Percentiles rank a stretch among this genome's conserved stretches.
These are phyloP conservation scores for Adenanthera pavonina DNA, from an alignment of 306 rosid species.

Conservation along the genomic window DNA sequence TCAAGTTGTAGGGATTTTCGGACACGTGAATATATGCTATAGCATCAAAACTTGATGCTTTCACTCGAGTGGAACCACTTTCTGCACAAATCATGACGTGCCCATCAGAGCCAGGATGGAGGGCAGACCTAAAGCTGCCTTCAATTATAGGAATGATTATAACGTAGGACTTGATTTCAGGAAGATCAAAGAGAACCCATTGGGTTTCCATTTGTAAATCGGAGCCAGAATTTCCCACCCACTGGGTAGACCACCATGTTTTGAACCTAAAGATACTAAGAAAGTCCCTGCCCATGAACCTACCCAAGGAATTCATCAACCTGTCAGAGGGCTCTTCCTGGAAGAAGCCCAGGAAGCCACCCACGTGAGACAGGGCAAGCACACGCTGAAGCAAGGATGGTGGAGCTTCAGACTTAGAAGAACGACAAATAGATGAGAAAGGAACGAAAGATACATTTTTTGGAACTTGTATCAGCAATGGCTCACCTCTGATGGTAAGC, in stretches of 20 bases:
- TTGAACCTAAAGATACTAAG: conserved; percentile 84
- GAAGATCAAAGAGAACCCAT: conserved; percentile 72
- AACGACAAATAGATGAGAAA: conserved; percentile 51
- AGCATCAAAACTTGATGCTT: conserved; percentile 53
- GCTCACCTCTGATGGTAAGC: conserved; percentile 53
- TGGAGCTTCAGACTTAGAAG: conserved; percentile 65
- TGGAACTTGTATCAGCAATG: conserved; percentile 72
- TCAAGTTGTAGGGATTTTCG: conserved; percentile 76
- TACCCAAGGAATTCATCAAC: conserved; percentile 67
- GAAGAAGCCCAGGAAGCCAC: conserved; percentile 80
- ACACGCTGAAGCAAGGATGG: conserved; percentile 59
- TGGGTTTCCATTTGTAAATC: conserved; percentile 89
- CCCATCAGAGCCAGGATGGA: conserved; percentile 72
- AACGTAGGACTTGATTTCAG: conserved; percentile 70
- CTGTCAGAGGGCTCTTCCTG: conserved; percentile 58
- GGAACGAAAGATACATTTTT: conserved; percentile 65
- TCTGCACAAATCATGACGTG: conserved; percentile 69
- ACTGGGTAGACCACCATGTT: conserved; percentile 97
- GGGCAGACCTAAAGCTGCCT: conserved; percentile 70
- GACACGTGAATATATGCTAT: conserved; percentile 69
- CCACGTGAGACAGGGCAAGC: conserved; percentile 55
- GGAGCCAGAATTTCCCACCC: conserved; percentile 88
- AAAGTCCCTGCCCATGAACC: conserved; percentile 60
- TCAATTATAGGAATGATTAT: conserved; percentile 72
- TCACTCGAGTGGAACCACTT: conserved; percentile 73